phyloP scores from a whole-genome alignment of 129 eudicot genomes.

The Rutidosis leptorrhynchoides region DNA sequence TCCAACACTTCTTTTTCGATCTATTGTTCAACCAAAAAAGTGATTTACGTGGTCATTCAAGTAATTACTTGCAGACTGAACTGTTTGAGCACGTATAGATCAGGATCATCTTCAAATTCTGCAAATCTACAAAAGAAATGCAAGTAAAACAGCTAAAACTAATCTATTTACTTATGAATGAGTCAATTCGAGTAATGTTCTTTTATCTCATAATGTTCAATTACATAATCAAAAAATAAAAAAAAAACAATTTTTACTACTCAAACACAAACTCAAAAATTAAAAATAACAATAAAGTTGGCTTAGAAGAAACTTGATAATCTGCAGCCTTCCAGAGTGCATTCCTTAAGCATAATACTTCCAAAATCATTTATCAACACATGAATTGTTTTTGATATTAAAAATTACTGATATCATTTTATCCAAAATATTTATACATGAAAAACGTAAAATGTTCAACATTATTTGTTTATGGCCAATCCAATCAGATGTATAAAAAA shows the following conservation, averaged over 20 bases:
- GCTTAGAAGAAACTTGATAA: background rate
- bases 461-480: background rate
- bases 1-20: slow-evolving; percentile 89
- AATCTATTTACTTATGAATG: background rate
- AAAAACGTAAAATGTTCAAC: background rate
- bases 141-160: slow-evolving; percentile 1
- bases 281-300: background rate
- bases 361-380: background rate
- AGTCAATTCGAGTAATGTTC: background rate
- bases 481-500: too few species aligned
- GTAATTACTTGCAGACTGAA: background rate
- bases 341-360: background rate
- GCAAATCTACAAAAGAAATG: slow-evolving; percentile 12
- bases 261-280: background rate
- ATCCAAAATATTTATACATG: background rate
- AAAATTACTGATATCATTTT: background rate
- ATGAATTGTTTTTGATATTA: background rate
- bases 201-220: background rate
- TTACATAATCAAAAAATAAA: too few species aligned
- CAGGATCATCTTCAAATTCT: slow-evolving; percentile 99
- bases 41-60: background rate
- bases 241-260: too few species aligned
- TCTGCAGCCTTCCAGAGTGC: background rate
- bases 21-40: slow-evolving; percentile 32
- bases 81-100: slow-evolving; percentile 68